Percentiles rank a stretch among this genome's conserved stretches.
phyloP scores from a whole-genome alignment of 352 stramenopile genomes.

The Thraustochytrium sp. region DNA sequence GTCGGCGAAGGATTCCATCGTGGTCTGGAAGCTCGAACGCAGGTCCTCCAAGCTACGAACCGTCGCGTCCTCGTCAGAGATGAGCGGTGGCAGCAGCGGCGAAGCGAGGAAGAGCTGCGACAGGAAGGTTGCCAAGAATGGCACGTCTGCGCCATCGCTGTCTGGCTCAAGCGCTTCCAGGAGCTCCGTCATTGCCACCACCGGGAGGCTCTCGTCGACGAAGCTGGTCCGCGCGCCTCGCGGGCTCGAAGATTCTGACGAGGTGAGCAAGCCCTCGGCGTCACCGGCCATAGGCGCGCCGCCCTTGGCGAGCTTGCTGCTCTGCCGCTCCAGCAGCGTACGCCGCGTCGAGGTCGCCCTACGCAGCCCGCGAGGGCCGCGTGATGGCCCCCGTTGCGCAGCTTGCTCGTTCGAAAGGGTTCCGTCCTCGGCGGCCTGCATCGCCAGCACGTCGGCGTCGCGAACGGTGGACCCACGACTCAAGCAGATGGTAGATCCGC shows the following conservation, averaged over 20 bases:
- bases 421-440: background rate
- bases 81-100: background rate
- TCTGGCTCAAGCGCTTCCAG: conserved; percentile 22
- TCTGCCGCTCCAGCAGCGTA: background rate
- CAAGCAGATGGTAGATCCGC: background rate
- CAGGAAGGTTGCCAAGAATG: conserved; percentile 1
- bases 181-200: conserved; percentile 24
- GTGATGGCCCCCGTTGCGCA: background rate
- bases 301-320: background rate
- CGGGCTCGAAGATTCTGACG: background rate
- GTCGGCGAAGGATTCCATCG: background rate
- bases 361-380: background rate
- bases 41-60: background rate
- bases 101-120: background rate
- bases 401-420: background rate
- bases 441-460: background rate
- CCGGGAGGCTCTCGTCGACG: conserved; percentile 7
- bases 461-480: background rate
- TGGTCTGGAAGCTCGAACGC: background rate
- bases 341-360: background rate
- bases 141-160: background rate
- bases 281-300: background rate
- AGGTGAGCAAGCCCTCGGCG: background rate
- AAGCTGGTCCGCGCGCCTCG: background rate
- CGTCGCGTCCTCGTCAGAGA: background rate